A percentile compares a stretch with the other conserved stretches of the same genome.
Evolutionary conservation across 2,329 filamentous ascomycete species (phyloP).

Genomic region (Calonectria multiphialidica): DNA sequence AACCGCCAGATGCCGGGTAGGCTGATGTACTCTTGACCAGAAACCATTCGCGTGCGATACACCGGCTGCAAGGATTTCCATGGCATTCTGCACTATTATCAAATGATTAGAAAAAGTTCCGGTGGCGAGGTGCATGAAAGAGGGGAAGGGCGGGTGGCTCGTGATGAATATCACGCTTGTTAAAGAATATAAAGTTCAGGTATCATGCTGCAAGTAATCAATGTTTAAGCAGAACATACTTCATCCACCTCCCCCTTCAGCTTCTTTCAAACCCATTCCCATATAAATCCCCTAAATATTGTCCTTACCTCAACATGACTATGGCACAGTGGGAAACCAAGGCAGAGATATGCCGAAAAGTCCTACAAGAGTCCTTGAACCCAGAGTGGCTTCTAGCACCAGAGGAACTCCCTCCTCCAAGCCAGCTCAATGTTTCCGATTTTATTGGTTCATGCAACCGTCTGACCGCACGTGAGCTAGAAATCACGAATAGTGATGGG

Average conservation of each 20-base stretch:
- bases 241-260: not conserved
- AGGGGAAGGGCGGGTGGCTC: not conserved
- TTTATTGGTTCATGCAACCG: conserved; percentile 1
- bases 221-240: not conserved
- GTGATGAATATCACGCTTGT: not conserved
- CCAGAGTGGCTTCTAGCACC: conserved; percentile 15
- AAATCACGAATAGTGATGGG: conserved; percentile 11
- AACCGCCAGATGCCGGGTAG: not conserved
- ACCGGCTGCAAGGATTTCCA: not conserved
- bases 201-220: not conserved
- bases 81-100: not conserved
- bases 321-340: conserved; percentile 6
- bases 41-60: no score
- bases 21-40: no score
- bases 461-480: not conserved
- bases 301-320: not conserved
- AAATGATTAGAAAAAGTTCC: not conserved
- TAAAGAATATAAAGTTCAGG: not conserved
- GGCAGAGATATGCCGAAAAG: conserved; percentile 23
- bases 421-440: not conserved
- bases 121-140: not conserved
- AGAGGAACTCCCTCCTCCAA: conserved; percentile 9
- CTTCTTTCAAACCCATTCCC: not conserved
- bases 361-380: conserved; percentile 13
- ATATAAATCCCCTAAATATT: not conserved